phyloP scores from a whole-genome alignment of 768 basidiomycete genomes.

The Flagelloscypha sp. region DNA sequence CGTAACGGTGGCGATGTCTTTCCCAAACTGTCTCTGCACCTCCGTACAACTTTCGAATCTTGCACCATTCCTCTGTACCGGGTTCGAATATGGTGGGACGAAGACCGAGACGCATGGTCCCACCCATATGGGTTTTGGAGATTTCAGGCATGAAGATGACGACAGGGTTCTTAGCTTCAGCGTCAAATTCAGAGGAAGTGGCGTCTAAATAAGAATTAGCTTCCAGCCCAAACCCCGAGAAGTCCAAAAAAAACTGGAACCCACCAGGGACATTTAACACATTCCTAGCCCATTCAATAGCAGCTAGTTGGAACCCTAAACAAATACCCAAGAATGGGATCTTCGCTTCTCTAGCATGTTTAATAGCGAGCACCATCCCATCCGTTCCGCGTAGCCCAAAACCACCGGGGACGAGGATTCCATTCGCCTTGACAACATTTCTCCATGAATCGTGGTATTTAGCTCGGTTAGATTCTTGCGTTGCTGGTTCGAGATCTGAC shows the following conservation, averaged over 20 bases:
- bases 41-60: constrained; percentile 74
- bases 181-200: constrained; percentile 75
- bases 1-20: constrained; percentile 91
- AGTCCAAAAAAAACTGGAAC: constrained; percentile 10
- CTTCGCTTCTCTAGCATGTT: constrained; percentile 92
- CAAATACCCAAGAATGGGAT: constrained; percentile 95
- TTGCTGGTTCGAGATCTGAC: constrained; percentile 77
- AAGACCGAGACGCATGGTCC: constrained; percentile 98
- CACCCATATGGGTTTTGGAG: constrained; percentile 95
- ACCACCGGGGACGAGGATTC: constrained; percentile 95
- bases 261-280: constrained; percentile 64
- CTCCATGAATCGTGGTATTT: constrained; percentile 96
- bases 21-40: constrained; percentile 84
- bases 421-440: constrained; percentile 86
- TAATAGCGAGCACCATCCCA: constrained; percentile 97
- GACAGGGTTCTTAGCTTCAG: constrained; percentile 56
- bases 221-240: background rate
- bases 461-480: constrained; percentile 71
- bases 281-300: constrained; percentile 89
- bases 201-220: constrained; percentile 43
- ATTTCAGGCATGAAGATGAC: constrained; percentile 99
- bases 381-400: constrained; percentile 92
- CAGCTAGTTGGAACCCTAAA: constrained; percentile 95
- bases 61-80: constrained; percentile 62
- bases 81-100: constrained; percentile 88